Conservation (phyloP, 176 grass and related monocot species). For the Guadua angustifolia region DNA sequence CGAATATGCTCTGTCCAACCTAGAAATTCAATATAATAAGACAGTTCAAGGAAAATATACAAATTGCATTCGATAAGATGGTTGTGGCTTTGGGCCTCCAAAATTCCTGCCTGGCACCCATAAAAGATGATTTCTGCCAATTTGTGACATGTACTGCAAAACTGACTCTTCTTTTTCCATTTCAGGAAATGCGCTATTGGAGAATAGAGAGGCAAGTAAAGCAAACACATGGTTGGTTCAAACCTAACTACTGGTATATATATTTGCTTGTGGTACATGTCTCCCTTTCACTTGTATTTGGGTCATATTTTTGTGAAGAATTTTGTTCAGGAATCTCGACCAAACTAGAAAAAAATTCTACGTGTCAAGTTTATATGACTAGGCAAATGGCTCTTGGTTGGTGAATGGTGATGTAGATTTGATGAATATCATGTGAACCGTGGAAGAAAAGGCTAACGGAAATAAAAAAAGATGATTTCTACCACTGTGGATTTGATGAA, state of each 20-base stretch:
- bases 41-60: too few species aligned
- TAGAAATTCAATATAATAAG: too few species aligned
- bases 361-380: constrained; percentile 6
- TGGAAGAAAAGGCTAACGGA: not conserved
- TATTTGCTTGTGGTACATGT: not conserved
- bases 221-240: constrained; percentile 30
- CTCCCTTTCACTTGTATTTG: constrained; percentile 19
- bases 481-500: too few species aligned
- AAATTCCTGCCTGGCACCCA: too few species aligned
- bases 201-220: constrained; percentile 14
- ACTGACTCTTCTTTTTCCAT: constrained; percentile 3
- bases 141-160: constrained; percentile 13
- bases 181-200: constrained; percentile 13
- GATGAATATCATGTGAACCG: constrained; percentile 10
- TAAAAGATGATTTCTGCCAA: not conserved
- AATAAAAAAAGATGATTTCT: not conserved
- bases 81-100: too few species aligned
- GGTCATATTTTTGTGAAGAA: constrained; percentile 44
- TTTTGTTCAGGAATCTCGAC: constrained; percentile 30
- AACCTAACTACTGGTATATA: constrained; percentile 29
- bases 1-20: too few species aligned
- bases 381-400: not conserved
- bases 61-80: too few species aligned
- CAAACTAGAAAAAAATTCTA: not conserved
- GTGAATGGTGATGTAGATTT: not conserved